These are phyloP conservation scores for Mortierella sp. DNA, from an alignment of 371 early-diverging fungal species.

Conservation along the genomic window DNA sequence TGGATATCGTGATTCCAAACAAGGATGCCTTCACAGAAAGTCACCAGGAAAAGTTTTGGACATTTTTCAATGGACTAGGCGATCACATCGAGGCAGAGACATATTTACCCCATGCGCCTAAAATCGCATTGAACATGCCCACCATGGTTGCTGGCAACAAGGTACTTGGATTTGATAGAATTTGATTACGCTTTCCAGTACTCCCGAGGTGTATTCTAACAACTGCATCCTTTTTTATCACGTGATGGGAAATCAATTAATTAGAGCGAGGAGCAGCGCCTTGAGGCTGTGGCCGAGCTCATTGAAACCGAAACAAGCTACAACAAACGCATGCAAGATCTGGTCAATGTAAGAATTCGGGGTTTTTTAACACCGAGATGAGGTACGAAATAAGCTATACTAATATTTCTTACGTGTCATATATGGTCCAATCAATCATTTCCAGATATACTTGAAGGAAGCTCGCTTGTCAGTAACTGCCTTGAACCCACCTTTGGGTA, in stretches of 20 bases:
- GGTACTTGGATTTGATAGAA: conserved; percentile 3
- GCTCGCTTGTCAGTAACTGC: conserved; percentile 14
- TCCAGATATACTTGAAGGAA: conserved; percentile 32
- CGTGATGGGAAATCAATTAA: too few species aligned
- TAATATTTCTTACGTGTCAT: too few species aligned
- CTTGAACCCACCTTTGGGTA: conserved; percentile 15
- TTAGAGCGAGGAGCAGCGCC: conserved; percentile 34
- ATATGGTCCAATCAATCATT: too few species aligned
- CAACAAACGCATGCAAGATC: conserved; percentile 31
- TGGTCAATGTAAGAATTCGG: conserved; percentile 45
- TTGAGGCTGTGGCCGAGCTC: conserved; percentile 29
- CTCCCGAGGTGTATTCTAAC: too few species aligned
- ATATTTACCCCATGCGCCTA: conserved; percentile 20
- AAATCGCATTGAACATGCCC: conserved; percentile 10
- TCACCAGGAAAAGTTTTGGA: conserved; percentile 41
- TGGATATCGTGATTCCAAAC: conserved; percentile 48
- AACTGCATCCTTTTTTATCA: too few species aligned
- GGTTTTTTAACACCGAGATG: too few species aligned
- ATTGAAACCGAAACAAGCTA: conserved; percentile 44
- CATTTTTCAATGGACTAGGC: conserved; percentile 38
- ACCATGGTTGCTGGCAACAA: conserved; percentile 21
- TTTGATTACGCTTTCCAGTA: not conserved
- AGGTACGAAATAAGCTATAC: too few species aligned
- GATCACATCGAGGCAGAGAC: conserved; percentile 35
- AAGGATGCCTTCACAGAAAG: not conserved